phyloP scores from a whole-genome alignment of 2,329 filamentous ascomycete genomes.

The Coniochaeta sp. region DNA sequence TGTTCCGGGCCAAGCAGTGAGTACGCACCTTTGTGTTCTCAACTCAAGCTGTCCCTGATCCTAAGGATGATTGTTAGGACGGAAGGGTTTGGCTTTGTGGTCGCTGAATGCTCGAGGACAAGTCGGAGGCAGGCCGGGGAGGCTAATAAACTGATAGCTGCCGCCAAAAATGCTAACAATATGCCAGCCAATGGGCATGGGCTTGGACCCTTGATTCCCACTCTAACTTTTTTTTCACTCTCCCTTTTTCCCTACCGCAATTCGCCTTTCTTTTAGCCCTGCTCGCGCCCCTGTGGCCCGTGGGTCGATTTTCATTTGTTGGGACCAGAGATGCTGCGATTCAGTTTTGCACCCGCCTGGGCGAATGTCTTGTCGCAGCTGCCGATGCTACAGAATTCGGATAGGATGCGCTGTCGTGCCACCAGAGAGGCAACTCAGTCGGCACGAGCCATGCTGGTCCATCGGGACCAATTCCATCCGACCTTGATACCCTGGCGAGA shows the following conservation, averaged over 20 bases:
- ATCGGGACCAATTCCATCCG: no score
- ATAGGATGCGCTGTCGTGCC: not conserved
- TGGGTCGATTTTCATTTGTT: not conserved
- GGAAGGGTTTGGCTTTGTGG: not conserved
- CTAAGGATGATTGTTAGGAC: not conserved
- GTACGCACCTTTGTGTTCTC: not conserved
- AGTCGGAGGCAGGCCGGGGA: not conserved
- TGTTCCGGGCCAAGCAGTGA: not conserved
- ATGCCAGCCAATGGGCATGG: not conserved
- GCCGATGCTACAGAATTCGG: not conserved
- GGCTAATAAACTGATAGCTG: not conserved
- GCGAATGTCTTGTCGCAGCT: not conserved
- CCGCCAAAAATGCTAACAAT: not conserved
- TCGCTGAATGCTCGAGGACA: not conserved
- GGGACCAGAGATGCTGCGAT: not conserved
- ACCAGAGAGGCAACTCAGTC: not conserved
- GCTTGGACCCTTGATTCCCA: not conserved
- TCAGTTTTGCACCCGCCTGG: not conserved
- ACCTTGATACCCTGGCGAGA: no score
- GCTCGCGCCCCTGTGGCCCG: not conserved
- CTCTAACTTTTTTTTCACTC: not conserved
- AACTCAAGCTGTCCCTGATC: not conserved
- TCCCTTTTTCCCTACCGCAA: not conserved
- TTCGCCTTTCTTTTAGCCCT: not conserved
- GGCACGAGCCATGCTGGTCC: no score